Percentiles rank a stretch among this genome's conserved stretches.
These are phyloP conservation scores for Chalciporus sp. DNA, from an alignment of 1,284 basidiomycete species.

Conservation along the genomic window DNA sequence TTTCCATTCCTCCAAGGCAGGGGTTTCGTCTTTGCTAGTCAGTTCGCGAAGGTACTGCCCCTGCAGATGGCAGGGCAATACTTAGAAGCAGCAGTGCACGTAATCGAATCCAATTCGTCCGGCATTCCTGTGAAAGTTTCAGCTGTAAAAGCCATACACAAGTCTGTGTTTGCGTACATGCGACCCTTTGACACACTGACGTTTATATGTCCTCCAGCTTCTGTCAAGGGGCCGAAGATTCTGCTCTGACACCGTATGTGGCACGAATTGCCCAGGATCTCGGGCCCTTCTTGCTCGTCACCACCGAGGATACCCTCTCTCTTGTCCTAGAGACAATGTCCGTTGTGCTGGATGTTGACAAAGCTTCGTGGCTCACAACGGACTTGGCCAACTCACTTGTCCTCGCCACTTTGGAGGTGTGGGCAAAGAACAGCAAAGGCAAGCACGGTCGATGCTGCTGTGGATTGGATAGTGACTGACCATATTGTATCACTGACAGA, in stretches of 20 bases:
- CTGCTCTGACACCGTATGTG: slow-evolving; percentile 65
- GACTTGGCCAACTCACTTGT: slow-evolving; percentile 69
- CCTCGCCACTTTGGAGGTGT: slow-evolving; percentile 71
- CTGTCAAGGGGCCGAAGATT: slow-evolving; percentile 58
- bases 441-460: not conserved
- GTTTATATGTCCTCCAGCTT: slow-evolving; percentile 49
- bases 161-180: slow-evolving; percentile 51
- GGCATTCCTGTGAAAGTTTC: slow-evolving; percentile 90
- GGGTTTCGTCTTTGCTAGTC: slow-evolving; percentile 92
- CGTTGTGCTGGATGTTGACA: slow-evolving; percentile 75
- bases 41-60: slow-evolving; percentile 80
- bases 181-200: slow-evolving; percentile 8
- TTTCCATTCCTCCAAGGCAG: slow-evolving; percentile 92
- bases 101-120: slow-evolving; percentile 74
- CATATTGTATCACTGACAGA: slow-evolving; percentile 49
- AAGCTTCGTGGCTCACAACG: slow-evolving; percentile 67
- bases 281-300: slow-evolving; percentile 79
- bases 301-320: slow-evolving; percentile 89
- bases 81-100: slow-evolving; percentile 82
- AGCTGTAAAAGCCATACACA: slow-evolving; percentile 89
- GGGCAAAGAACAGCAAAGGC: slow-evolving; percentile 86
- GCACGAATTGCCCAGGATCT: slow-evolving; percentile 81
- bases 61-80: slow-evolving; percentile 78
- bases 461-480: slow-evolving; percentile 1
- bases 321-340: slow-evolving; percentile 87